Base-by-base conservation (phyloP, 352 stramenopile species). In the Phytophthora hybrid region DNA sequence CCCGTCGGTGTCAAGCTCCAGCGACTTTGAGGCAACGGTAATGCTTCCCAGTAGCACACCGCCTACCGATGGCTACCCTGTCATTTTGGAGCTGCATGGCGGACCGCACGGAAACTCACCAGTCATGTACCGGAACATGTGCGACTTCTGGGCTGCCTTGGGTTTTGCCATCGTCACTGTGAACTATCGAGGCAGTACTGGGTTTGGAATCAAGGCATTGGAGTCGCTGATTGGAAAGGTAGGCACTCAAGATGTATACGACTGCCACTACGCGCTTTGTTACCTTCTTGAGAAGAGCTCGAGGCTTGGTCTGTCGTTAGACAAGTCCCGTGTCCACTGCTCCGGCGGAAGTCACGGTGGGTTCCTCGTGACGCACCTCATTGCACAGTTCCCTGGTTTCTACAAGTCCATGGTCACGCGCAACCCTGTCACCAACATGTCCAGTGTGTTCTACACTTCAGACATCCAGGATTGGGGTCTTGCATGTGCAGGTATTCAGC, bases 391-490 rank as follows among this genome's bases (percentile, higher is more conserved):
- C 79, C 97, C 97, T n/a, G 83, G 90, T 14, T 89, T 98, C 54
- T 99, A 98, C 85, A 91, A 92, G 71, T 97, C 92, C 19, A 96
- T 87, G 23, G 90, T 93, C 29, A 80, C 91, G 56, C 84, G 91
- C 46, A 98, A 99, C 80, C 96, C 95, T 3, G 95, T 98, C 5
- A 97, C 90, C 0, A 99, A 99, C 80, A 97, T 99, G 69, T 86
- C 95, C 26, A 93, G 84, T 39, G 94, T 98, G 89, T 92, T 98
- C 44, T 98, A 94, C 74, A 87, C 88, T 19, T 98, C 93, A 16
- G 97, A 99, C 80, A 99, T 99, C 80, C 93, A 95, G n/a, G 97
- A 99, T 68, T 99, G 97, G 97, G 95, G 87, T 26, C 89, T 98
- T 32, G 95, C 98, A 58, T 90, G 88, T 57, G 75, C 92, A 54